Evolutionary conservation across 139 green algal genomes (phyloP), one percentile per base, ranked within the genome.

Genomic region (Axilococcus clingmanii): DNA sequence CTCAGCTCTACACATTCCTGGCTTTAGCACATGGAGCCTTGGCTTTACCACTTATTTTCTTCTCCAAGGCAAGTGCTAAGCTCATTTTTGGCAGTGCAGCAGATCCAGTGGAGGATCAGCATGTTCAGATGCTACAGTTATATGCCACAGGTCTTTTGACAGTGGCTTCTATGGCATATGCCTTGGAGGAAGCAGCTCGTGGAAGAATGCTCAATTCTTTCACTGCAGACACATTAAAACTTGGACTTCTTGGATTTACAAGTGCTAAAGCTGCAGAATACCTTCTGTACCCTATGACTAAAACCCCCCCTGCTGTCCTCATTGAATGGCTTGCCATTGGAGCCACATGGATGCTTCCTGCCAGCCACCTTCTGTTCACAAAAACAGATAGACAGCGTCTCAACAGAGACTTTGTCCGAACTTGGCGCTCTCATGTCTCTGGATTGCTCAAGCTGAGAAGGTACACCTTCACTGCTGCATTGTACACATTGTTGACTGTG

Each of bases 161-260:
- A 6, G 25, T 34, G 6, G 41, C 52, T 7, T 16, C 40, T 19
- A 19, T n/a, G 3, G 24, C 34, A 23, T 51, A 57, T 16, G 51
- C 50, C 3, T 48, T 68, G 12, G 60, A 68, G 31, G 51, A 46
- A 3, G 9, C 12, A 9, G 12, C 41, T 11, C 41, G 41, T 30
- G 25, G 41, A 9, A 49, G 12, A 9, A 17, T 49, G 41, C 41
- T 49, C 25, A 9, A 49, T 12, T 19, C 41, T 17, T 49, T 23
- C 12, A 49, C 41, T 12, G 42, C 57, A 48, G 57, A 66, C 47
- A 66, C 37, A 3, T 25, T 66, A 5, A 66, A 66, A 50, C 16
- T 57, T 7, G 48, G 20, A 1, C 59, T 66, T 32, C 9, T 49
- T 17, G 41, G 9, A 23, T 12, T 23, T 32, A 19, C 25, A 17